Evolutionary conservation across 495 filamentous ascomycete genomes (phyloP).

Genomic region (Xanthoparmelia taractica): DNA sequence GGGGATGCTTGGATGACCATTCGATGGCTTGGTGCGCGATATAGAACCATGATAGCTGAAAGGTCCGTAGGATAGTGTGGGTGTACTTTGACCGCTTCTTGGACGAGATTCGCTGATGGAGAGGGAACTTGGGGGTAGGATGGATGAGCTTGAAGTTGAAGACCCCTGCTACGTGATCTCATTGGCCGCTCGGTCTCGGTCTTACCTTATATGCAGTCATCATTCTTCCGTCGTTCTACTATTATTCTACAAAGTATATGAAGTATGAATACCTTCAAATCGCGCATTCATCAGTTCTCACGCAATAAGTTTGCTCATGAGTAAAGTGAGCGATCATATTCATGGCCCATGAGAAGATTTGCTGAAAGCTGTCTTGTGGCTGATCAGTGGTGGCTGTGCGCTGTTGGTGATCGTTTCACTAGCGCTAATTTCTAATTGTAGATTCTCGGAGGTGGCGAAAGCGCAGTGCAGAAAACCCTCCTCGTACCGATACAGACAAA

Average conservation of each 20-base stretch:
- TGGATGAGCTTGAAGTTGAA: conserved; percentile 27
- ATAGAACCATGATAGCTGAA: conserved; percentile 17
- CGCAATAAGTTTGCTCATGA: too few relatives aligned
- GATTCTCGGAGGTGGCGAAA: conserved; percentile 15
- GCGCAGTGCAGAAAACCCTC: conserved; percentile 5
- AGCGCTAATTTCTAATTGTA: conserved; percentile 16
- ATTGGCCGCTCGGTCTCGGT: conserved; percentile 31
- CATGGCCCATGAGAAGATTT: neutral
- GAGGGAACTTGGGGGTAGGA: conserved; percentile 26
- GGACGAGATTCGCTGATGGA: conserved; percentile 31
- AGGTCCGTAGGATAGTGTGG: conserved; percentile 19
- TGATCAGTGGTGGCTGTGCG: conserved; percentile 12
- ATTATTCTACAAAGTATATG: neutral
- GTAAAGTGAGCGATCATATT: too few relatives aligned
- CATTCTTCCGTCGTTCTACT: neutral
- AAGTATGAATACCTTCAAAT: neutral
- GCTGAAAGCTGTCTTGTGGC: conserved; percentile 4
- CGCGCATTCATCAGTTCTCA: neutral
- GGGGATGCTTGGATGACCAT: conserved; percentile 10
- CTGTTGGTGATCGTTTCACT: conserved; percentile 10
- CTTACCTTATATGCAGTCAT: neutral
- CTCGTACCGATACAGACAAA: conserved; percentile 7
- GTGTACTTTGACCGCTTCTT: conserved; percentile 28
- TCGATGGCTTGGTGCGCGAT: conserved; percentile 14
- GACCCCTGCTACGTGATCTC: conserved; percentile 33